phyloP scores from a whole-genome alignment of 148 eudicot genomes.

The Cornus suecica region DNA sequence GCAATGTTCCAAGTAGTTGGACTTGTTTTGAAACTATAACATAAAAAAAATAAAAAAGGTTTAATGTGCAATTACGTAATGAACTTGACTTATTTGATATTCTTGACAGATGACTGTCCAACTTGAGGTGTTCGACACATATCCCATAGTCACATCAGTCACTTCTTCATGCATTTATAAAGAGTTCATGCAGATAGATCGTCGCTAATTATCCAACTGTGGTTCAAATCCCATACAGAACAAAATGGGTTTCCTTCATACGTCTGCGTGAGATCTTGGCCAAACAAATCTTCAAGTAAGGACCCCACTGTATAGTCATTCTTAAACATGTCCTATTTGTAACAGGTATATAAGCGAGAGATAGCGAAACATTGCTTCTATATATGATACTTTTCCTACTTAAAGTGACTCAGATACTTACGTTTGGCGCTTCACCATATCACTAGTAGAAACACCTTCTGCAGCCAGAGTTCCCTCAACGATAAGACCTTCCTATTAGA shows the following conservation, averaged over 20 bases:
- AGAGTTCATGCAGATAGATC: not conserved
- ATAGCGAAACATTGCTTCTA: not conserved
- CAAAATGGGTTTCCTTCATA: not conserved
- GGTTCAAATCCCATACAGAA: not conserved
- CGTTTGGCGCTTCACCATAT: constrained; percentile 79
- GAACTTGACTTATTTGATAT: too few species aligned
- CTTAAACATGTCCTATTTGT: not conserved
- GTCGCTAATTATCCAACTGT: not conserved
- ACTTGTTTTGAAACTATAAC: too few species aligned
- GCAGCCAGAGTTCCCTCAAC: constrained; percentile 92
- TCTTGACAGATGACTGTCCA: too few species aligned
- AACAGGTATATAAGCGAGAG: not conserved
- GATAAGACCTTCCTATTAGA: constrained; percentile 81
- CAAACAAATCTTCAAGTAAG: not conserved
- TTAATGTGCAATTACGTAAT: too few species aligned
- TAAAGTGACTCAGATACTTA: constrained; percentile 31
- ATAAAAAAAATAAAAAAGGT: too few species aligned
- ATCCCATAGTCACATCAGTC: too few species aligned
- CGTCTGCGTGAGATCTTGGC: not conserved
- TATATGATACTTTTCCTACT: not conserved
- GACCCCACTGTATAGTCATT: not conserved
- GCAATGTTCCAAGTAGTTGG: too few species aligned
- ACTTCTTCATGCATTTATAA: too few species aligned
- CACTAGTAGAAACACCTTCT: constrained; percentile 84
- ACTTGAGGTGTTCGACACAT: too few species aligned